These are phyloP conservation scores for Waltergamsia citrina DNA, from an alignment of 2,329 filamentous ascomycete genomes.

Conservation along the genomic window DNA sequence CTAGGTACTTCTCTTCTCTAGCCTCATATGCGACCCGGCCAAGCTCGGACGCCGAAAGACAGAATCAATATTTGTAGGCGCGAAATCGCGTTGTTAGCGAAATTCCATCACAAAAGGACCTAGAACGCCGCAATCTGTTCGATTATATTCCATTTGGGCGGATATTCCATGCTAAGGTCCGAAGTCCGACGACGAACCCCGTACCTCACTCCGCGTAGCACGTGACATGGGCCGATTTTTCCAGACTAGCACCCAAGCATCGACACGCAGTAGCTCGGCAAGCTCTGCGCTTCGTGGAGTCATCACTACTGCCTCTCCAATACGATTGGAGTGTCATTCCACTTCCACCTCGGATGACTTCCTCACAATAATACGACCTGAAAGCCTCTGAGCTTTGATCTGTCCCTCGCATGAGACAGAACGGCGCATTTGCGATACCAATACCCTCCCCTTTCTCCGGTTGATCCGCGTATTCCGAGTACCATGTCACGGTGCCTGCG, in stretches of 20 bases:
- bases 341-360: constrained; percentile 4
- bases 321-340: too few species aligned
- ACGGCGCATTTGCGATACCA: constrained; percentile 8
- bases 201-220: not conserved
- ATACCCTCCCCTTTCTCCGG: constrained; percentile 14
- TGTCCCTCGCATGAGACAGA: constrained; percentile 22
- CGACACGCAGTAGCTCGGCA: too few species aligned
- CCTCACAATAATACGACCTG: constrained; percentile 5
- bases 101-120: too few species aligned
- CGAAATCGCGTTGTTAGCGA: too few species aligned
- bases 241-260: not conserved
- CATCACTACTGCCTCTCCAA: too few species aligned
- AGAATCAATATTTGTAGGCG: too few species aligned
- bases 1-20: too few species aligned
- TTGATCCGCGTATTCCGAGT: constrained; percentile 18
- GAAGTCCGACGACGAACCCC: not conserved
- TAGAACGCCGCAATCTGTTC: too few species aligned
- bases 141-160: too few species aligned
- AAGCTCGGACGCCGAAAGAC: too few species aligned
- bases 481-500: constrained; percentile 59
- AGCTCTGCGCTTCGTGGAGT: constrained; percentile 2
- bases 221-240: constrained; percentile 1
- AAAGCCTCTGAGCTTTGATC: constrained; percentile 3
- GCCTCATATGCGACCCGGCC: too few species aligned
- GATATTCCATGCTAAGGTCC: not conserved